Evolutionary conservation across 2,329 filamentous ascomycete genomes (phyloP), one percentile per base, ranked within the genome.

Genomic region (Trichoderma sp.): DNA sequence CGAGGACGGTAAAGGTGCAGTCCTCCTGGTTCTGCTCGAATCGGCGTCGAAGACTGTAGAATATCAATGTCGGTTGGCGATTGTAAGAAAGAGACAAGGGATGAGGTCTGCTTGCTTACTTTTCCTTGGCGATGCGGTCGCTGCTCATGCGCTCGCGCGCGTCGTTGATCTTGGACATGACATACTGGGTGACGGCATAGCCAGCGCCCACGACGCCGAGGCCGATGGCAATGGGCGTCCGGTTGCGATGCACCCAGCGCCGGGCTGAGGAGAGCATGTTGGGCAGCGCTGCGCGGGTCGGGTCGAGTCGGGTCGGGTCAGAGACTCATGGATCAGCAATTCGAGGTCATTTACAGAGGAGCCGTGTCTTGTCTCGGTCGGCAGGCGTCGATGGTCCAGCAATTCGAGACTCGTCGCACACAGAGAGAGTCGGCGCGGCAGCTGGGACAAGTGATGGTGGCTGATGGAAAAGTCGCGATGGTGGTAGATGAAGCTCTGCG

Each of bases 1-100:
- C 95, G n/a, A 98, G 88, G 51, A 98, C 93, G 44, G 95, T 99
- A 76, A 96, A 97, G 55, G 94, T 97, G 79, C 95, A 99, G 78
- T 99, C 95, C 76, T 97, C 94, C 76, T 99, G 95, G 78, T 99
- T 99, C 79, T 99, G 95, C 77, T 98, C 92, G 79, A 99, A 99
- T 74, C 95, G 91, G 66, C 95, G 90, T 59, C 93, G 93, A 67
- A 99, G 86, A 78, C 94, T 98, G 45, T 15, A 54, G 21, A 24
- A 14, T 41, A 48, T 28, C 14, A 7, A 19, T 19, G 10, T 19
- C 14, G n/a, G 51, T 61, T 44, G 59, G 63, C 26, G 26, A 58
- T 34, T 24, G 28, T 4, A 21, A 5, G 28, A 39, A 10, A 19
- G 51, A 34, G 14, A 19, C 26, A 44, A 15, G 43, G 6, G 26